Evolutionary conservation across 495 filamentous ascomycete genomes (phyloP).

Genomic region (Lentithecium fluviatile): DNA sequence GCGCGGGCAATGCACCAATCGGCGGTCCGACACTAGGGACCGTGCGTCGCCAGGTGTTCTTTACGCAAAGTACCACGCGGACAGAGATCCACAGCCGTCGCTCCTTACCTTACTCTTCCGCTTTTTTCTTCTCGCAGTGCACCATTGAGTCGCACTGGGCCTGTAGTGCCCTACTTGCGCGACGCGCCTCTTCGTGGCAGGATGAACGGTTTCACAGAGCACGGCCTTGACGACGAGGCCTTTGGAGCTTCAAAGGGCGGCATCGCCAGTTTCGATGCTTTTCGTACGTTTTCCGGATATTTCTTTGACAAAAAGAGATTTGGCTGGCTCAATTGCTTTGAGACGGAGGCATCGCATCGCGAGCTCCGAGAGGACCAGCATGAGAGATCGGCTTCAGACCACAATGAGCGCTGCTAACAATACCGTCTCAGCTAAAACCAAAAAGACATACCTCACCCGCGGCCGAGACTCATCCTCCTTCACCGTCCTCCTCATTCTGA

Average conservation of each 20-base stretch:
- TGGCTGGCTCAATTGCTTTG: slow-evolving; percentile 3
- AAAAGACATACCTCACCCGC: slow-evolving; percentile 82
- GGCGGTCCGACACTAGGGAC: neutral
- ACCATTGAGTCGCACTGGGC: slow-evolving; percentile 14
- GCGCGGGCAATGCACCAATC: too few relatives aligned
- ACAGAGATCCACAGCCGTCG: neutral
- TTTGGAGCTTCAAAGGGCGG: slow-evolving; percentile 71
- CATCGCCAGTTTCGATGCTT: slow-evolving; percentile 90
- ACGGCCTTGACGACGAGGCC: slow-evolving; percentile 69
- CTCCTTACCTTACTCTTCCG: slow-evolving; percentile 7
- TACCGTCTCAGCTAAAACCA: slow-evolving; percentile 74
- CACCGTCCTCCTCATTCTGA: slow-evolving; percentile 75
- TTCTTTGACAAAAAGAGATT: neutral
- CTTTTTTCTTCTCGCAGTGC: neutral
- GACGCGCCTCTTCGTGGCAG: slow-evolving; percentile 13
- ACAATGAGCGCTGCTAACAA: slow-evolving; percentile 34
- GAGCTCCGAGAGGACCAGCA: neutral
- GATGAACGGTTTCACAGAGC: slow-evolving; percentile 72
- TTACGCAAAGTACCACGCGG: neutral
- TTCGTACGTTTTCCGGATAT: slow-evolving; percentile 63
- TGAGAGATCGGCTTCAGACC: neutral
- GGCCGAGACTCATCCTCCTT: slow-evolving; percentile 85
- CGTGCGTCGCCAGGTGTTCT: neutral
- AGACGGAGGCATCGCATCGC: neutral
- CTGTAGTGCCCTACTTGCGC: slow-evolving; percentile 22